Base-by-base conservation (phyloP, 257 asterid species). In the Solanum medicagineum region DNA sequence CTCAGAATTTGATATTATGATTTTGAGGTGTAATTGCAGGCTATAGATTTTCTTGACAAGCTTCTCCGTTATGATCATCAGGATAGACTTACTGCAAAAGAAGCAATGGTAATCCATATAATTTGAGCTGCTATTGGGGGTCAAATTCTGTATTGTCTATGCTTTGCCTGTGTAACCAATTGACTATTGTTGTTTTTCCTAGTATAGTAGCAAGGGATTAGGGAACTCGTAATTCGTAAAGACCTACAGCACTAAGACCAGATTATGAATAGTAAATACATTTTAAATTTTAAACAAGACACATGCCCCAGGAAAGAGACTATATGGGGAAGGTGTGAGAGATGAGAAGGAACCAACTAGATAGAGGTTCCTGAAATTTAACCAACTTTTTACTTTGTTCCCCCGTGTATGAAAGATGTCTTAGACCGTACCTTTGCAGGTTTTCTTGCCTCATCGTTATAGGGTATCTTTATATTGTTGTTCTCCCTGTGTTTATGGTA, bases 1-100 rank as follows among this genome's bases (percentile, higher is more conserved):
- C 59, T 6, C 10, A 1, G 42, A 8, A 40, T 79, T 80, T 6
- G 40, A 4, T 80, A 45, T 60, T 24, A 15, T 70, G 51, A 51
- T 53, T 11, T 83, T 69, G 44, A 53, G 20, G 11, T 85, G 85
- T 26, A 86, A 56, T 79, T 81, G 54, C 89, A 89, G 91, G 91
- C 87, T 26, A 87, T 87, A 51, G 91, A 89, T 88, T 89, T 89
- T 87, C 91, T 89, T 65, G 90, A 89, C 71, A 89, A 89, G 89
- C 90, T 89, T 79, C 89, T 89, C 47, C 90, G 87, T 80, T 89
- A 87, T 81, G 90, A 89, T 84, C 91, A 89, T 84, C 91, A 89
- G 73, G 91, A 89, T 73, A 84, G 91, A 85, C 87, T 87, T 75
- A 89, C 91, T 53, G 91, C 91, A 53, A 87, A 84, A 89, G 91